These are phyloP conservation scores for Zoysia pacifica DNA, from an alignment of 176 grass and related monocot species.

Conservation along the genomic window DNA sequence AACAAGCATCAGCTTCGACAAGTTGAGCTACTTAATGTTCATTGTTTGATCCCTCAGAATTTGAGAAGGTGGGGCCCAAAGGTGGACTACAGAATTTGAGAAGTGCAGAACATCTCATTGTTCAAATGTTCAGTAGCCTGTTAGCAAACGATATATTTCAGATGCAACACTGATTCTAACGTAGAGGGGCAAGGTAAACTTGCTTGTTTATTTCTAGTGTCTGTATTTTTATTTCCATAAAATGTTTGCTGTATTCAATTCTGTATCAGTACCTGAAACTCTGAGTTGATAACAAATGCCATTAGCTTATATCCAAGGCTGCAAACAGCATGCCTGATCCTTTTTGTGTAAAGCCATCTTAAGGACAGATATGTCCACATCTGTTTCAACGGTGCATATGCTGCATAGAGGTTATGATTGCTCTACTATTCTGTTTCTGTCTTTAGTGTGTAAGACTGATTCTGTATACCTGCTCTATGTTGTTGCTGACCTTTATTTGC, in stretches of 20 bases:
- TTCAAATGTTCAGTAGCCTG: not conserved
- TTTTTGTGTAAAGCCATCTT: not conserved
- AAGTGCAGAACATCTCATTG: not conserved
- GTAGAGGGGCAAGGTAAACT: conserved; percentile 32
- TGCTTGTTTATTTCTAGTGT: conserved; percentile 29
- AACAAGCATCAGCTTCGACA: conserved; percentile 22
- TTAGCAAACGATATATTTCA: conserved; percentile 26
- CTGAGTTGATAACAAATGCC: not conserved
- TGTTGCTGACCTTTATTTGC: not conserved
- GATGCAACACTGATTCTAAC: conserved; percentile 30
- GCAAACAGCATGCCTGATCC: not conserved
- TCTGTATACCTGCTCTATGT: not conserved
- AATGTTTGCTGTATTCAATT: conserved; percentile 1
- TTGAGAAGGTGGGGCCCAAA: not conserved
- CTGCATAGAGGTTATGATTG: not conserved
- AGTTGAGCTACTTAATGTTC: conserved; percentile 9
- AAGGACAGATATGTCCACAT: not conserved
- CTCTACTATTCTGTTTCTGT: not conserved
- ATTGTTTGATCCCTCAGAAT: not conserved
- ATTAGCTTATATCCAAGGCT: not conserved
- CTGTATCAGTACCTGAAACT: conserved; percentile 11
- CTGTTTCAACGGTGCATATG: not conserved
- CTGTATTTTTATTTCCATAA: conserved; percentile 36
- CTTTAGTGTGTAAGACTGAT: not conserved
- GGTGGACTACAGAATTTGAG: not conserved